Base-by-base conservation (phyloP, 164 flowering plant species). In the Brasenia schreberi region DNA sequence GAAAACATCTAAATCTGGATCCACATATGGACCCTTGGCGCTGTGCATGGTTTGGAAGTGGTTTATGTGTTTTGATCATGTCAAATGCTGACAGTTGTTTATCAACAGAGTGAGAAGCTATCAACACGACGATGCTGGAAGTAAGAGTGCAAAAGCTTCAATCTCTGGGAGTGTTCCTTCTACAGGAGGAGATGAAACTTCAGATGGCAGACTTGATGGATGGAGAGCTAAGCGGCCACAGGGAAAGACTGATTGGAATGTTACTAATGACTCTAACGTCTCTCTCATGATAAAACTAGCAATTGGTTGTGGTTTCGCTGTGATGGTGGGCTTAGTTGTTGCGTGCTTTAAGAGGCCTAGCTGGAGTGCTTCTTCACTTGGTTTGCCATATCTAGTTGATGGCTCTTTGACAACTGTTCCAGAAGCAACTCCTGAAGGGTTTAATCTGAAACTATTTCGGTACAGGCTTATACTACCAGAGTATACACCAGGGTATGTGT, bases 401-500 rank as follows among this genome's bases (percentile, higher is more conserved):
- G 78, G 73, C 69, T 81, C 91, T 23, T 66, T 82, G n/a, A 66
- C 87, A 67, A 73, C 83, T 64, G 66, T 66, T 62, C 58, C 76
- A 42, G 70, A 74, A 65, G 67, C 73, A 64, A 42, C 83, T 6
- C 60, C 82, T 77, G 74, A 42, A 67, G 89, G 90, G 64, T 90
- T 87, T 76, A 73, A 74, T 68, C 79, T 90, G 70, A 81, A 80
- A 64, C 78, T 78, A 68, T 88, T 87, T 68, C 86, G 91, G 52
- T 77, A 79, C 70, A 79, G 68, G 72, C 23, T 87, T 71, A 39
- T 84, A 42, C 80, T 90, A 73, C 95, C 97, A 18, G 84, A 83
- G 77, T 82, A 81, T 78, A 81, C 97, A 23, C 97, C 91, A 44
- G 97, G 97, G 97, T 90, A 81, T 71, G 80, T 68, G 23, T 39